Evolutionary conservation across 805 yeast genomes (phyloP).

Genomic region (Saturnispora saitoi): DNA sequence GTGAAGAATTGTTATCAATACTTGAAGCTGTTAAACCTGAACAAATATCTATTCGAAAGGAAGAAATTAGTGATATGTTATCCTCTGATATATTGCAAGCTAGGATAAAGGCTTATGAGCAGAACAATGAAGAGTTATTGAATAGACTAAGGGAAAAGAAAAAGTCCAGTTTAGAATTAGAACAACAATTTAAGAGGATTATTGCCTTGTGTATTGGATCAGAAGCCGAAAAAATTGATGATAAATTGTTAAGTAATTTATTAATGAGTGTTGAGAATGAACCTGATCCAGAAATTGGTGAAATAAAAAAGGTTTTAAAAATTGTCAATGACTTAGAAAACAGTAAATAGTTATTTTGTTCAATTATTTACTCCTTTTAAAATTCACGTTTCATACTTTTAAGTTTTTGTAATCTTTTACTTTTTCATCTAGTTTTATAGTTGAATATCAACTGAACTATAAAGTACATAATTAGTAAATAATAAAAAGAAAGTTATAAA

Average conservation of each 20-base stretch:
- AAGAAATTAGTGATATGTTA: conserved; percentile 30
- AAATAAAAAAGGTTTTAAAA: conserved; percentile 27
- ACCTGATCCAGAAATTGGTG: conserved; percentile 40
- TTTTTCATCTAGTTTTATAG: not conserved
- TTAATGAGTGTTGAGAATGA: conserved; percentile 88
- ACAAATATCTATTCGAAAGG: conserved; percentile 5
- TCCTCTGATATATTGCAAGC: conserved; percentile 54
- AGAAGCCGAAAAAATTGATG: conserved; percentile 60
- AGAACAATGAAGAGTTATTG: conserved; percentile 53
- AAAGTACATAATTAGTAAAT: not conserved
- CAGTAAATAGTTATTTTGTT: too few species aligned
- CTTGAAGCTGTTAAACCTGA: conserved; percentile 13
- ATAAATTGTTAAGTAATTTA: conserved; percentile 62
- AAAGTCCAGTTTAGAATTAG: conserved; percentile 47
- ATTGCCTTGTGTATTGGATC: conserved; percentile 87
- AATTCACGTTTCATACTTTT: not conserved
- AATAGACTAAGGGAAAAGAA: conserved; percentile 44
- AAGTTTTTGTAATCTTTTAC: not conserved
- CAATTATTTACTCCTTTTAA: too few species aligned
- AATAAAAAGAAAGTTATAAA: not conserved
- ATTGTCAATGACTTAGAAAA: conserved; percentile 26
- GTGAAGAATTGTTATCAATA: conserved; percentile 5
- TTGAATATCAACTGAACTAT: not conserved
- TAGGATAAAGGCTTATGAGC: conserved; percentile 68
- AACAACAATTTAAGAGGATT: conserved; percentile 76